Base-by-base conservation (phyloP, 371 early-diverging fungal species). In the Circinella minor region DNA sequence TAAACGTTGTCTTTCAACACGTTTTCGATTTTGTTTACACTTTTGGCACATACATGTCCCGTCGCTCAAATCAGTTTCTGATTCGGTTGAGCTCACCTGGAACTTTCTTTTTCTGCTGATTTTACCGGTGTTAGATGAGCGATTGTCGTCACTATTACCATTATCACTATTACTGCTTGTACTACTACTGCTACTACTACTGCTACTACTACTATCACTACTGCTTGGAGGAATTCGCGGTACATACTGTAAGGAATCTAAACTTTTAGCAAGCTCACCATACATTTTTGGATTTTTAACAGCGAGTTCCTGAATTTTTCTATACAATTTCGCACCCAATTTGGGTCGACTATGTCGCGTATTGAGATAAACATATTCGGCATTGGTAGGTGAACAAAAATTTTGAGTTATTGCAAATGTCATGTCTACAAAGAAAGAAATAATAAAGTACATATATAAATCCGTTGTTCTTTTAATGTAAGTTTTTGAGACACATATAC, bases 401-500 rank as follows among this genome's bases (percentile, higher is more conserved):
- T 95, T 93, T 71, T 95, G 95, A 13, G 95, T 95, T 20, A 93
- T 86, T 11, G 93, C 94, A 49, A 92, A 85, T 13, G 94, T 90
- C 68, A 91, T 90, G 73, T 93, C 91, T 90, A 4, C 74, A 51
- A 57, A 57, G n/a, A 4, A 17, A n/a, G 54, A 36, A 39, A 36
- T 49, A 54, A 17, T 34, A 39, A 38, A 43, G n/a, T 27, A 17
- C 13, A 5, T 34, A 43, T 15, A 27, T 27, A 27, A 27, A 27
- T 27, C 27, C 0, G 27, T 27, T 27, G 27, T 27, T 27, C 27
- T 27, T 27, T 27, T 27, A 27, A 27, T 27, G 27, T 27, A n/a
- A 11, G 17, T 38, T n/a, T 37, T 4, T 39, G 4, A 34, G 11
- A 20, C 7, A 60, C 34, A 60, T 36, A 18, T 38, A 48, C n/a